Evolutionary conservation across 2,329 filamentous ascomycete genomes (phyloP).

Genomic region (Trichoderma polysporum): DNA sequence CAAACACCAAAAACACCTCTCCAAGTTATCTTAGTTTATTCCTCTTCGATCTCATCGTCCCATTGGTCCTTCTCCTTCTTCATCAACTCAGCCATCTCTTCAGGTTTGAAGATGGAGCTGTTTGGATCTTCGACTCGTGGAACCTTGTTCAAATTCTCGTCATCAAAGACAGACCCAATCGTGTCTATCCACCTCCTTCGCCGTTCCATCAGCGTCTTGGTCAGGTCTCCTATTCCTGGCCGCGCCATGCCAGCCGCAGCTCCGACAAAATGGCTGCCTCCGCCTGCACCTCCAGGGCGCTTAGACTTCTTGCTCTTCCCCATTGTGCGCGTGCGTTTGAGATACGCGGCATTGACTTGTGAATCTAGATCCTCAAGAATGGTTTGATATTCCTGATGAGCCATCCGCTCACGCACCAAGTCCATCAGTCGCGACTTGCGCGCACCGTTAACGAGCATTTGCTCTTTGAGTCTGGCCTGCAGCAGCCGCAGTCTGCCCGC

Average conservation of each 20-base stretch:
- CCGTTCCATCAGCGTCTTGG: constrained; percentile 89
- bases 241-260: constrained; percentile 62
- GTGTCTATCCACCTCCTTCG: constrained; percentile 85
- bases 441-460: constrained; percentile 85
- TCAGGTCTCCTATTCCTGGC: constrained; percentile 86
- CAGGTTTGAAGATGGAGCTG: constrained; percentile 71
- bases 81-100: constrained; percentile 70
- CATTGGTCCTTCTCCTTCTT: constrained; percentile 76
- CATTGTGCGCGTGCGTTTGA: constrained; percentile 91
- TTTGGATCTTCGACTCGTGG: constrained; percentile 63
- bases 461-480: constrained; percentile 77
- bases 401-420: constrained; percentile 87
- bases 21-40: constrained; percentile 34
- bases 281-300: constrained; percentile 70
- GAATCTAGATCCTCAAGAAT: constrained; percentile 95
- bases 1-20: not conserved
- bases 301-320: constrained; percentile 94
- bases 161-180: constrained; percentile 87
- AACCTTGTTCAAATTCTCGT: constrained; percentile 71
- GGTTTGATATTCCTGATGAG: constrained; percentile 93
- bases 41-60: constrained; percentile 76
- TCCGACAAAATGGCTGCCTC: constrained; percentile 64
- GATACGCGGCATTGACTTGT: constrained; percentile 91
- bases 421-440: constrained; percentile 85
- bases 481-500: constrained; percentile 83